Evolutionary conservation across 2,329 filamentous ascomycete species (phyloP).

Genomic region (Davidsoniella neocaledoniae): DNA sequence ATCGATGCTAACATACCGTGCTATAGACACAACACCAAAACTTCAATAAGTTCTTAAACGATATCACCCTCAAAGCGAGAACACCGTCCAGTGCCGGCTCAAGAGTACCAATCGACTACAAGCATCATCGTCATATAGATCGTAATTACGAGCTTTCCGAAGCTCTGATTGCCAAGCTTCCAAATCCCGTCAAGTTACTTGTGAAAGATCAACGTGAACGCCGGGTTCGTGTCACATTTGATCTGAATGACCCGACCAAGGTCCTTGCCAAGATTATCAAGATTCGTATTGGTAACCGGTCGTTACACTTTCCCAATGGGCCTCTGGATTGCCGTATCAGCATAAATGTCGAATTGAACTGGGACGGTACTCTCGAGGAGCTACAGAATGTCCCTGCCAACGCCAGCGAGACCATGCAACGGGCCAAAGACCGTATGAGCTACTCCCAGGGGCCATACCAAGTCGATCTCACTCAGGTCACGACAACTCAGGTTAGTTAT

Average conservation of each 20-base stretch:
- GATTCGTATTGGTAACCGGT: conserved; percentile 70
- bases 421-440: conserved; percentile 78
- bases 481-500: conserved; percentile 27
- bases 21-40: conserved; percentile 57
- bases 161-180: conserved; percentile 27
- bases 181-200: not conserved
- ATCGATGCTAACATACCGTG: not conserved
- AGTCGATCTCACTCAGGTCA: conserved; percentile 86
- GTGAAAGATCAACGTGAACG: conserved; percentile 20
- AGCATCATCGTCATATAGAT: conserved; percentile 69
- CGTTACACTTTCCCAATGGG: conserved; percentile 61
- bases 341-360: conserved; percentile 86
- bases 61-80: conserved; percentile 27
- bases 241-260: conserved; percentile 43
- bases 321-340: conserved; percentile 85
- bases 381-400: conserved; percentile 24
- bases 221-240: conserved; percentile 56
- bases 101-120: conserved; percentile 55
- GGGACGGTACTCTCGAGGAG: conserved; percentile 49
- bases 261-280: conserved; percentile 80
- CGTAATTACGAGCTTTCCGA: conserved; percentile 63
- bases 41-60: conserved; percentile 76
- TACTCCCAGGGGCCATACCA: conserved; percentile 81
- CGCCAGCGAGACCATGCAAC: conserved; percentile 21
- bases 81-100: conserved; percentile 16